These are phyloP conservation scores for Samsoniella hepiali DNA, from an alignment of 2,329 filamentous ascomycete species.

Conservation along the genomic window DNA sequence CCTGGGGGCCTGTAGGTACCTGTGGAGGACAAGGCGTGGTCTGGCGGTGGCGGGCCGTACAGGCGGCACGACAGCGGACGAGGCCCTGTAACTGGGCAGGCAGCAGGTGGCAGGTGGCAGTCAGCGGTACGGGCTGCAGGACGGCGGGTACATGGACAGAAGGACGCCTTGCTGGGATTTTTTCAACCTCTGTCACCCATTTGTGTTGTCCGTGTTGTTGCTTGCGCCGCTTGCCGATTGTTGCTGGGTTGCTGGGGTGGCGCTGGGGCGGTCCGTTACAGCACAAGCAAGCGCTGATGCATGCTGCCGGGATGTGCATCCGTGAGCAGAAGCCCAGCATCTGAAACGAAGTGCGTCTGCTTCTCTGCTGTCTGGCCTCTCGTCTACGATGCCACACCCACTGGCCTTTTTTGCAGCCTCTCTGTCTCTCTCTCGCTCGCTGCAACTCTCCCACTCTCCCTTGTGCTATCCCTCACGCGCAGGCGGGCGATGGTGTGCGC, in stretches of 20 bases:
- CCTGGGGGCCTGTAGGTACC: too few species aligned
- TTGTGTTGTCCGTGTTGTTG: neutral
- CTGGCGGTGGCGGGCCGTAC: conserved; percentile 1
- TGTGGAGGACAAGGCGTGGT: neutral
- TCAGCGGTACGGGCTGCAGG: too few species aligned
- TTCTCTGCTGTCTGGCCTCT: neutral
- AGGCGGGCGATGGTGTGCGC: too few species aligned
- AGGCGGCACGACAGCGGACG: conserved; percentile 2
- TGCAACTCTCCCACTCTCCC: too few species aligned
- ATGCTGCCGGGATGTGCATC: neutral
- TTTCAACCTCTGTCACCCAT: too few species aligned
- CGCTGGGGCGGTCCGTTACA: neutral
- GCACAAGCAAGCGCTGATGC: neutral
- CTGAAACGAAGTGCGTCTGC: too few species aligned
- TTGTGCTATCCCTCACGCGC: neutral
- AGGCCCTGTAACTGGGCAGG: neutral
- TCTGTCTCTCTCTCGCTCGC: too few species aligned
- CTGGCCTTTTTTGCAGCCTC: too few species aligned
- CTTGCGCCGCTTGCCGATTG: neutral
- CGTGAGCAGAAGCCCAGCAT: neutral
- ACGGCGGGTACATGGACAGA: too few species aligned
- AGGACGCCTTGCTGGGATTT: too few species aligned
- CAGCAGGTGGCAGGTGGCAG: too few species aligned
- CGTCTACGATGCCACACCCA: neutral
- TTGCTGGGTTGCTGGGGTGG: neutral